Percentiles rank a stretch among this genome's conserved stretches.
Conservation (phyloP, 495 filamentous ascomycete species). For the Corynascus novoguineensis region DNA sequence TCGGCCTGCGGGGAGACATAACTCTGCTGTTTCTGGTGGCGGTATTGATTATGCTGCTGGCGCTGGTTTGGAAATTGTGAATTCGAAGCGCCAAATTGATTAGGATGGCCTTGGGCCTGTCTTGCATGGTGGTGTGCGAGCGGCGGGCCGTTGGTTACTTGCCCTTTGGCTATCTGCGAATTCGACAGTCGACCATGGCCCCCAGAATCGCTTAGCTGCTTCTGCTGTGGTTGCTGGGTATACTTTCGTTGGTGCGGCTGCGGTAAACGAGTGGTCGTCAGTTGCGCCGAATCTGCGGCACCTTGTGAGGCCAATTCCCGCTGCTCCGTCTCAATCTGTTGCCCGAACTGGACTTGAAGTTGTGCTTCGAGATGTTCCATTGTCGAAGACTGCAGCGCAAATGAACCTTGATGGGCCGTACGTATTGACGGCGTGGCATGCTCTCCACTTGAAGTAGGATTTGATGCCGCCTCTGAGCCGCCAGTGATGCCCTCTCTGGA, state of each 20-base stretch:
- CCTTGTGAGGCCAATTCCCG: conserved; percentile 10
- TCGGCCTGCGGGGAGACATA: conserved; percentile 14
- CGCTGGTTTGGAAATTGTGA: conserved; percentile 21
- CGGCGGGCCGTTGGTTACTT: conserved; percentile 16
- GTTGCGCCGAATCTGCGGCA: conserved; percentile 15
- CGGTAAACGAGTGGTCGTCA: conserved; percentile 19
- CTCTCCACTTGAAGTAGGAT: conserved; percentile 10
- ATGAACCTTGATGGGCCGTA: conserved; percentile 23
- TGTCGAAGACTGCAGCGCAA: conserved; percentile 30
- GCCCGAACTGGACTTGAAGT: conserved; percentile 30
- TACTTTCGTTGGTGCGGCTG: conserved; percentile 21
- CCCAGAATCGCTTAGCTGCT: conserved; percentile 16
- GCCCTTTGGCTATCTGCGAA: conserved; percentile 23
- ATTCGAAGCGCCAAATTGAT: conserved; percentile 20
- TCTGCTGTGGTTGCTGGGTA: conserved; percentile 18
- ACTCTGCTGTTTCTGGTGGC: conserved; percentile 14
- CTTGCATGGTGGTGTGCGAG: conserved; percentile 19
- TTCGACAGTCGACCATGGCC: conserved; percentile 24
- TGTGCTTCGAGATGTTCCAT: conserved; percentile 33
- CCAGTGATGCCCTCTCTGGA: background rate
- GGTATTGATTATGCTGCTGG: conserved; percentile 20
- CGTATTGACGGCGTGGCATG: conserved; percentile 17
- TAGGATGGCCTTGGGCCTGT: conserved; percentile 18
- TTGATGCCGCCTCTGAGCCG: conserved; percentile 5
- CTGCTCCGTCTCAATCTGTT: conserved; percentile 22